phyloP scores from a whole-genome alignment of 2,329 filamentous ascomycete genomes.

The Alternaria viburni region DNA sequence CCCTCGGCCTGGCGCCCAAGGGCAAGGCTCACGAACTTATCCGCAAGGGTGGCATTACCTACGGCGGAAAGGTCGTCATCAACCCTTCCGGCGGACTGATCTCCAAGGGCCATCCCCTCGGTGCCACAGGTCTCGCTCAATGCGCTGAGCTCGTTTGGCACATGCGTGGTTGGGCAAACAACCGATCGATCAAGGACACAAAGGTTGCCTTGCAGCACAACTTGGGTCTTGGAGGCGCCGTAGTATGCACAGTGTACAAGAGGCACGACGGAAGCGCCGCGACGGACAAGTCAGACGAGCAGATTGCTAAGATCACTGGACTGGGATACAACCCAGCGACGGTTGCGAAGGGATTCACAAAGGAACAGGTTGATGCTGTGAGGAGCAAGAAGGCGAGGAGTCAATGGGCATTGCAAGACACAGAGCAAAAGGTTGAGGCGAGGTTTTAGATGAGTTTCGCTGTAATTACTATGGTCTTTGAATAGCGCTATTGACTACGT shows the following conservation, averaged over 20 bases:
- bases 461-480: not conserved
- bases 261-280: constrained; percentile 77
- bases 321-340: constrained; percentile 93
- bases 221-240: constrained; percentile 87
- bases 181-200: constrained; percentile 73
- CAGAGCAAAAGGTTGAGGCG: constrained; percentile 73
- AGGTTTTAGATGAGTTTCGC: constrained; percentile 60
- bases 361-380: constrained; percentile 70
- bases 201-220: constrained; percentile 87
- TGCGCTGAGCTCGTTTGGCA: constrained; percentile 97
- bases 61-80: constrained; percentile 80
- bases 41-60: constrained; percentile 85
- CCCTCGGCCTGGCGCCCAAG: constrained; percentile 74
- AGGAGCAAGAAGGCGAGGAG: constrained; percentile 71
- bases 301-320: constrained; percentile 69
- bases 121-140: constrained; percentile 92
- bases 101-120: constrained; percentile 93
- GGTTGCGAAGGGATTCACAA: constrained; percentile 86
- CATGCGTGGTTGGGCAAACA: constrained; percentile 93
- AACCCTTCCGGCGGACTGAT: constrained; percentile 96
- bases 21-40: constrained; percentile 95
- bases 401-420: constrained; percentile 81
- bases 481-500: not conserved
- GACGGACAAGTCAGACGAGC: constrained; percentile 64
- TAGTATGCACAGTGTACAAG: constrained; percentile 87